Evolutionary conservation across 2,329 filamentous ascomycete species (phyloP).

Genomic region (Fusarium multiceps): DNA sequence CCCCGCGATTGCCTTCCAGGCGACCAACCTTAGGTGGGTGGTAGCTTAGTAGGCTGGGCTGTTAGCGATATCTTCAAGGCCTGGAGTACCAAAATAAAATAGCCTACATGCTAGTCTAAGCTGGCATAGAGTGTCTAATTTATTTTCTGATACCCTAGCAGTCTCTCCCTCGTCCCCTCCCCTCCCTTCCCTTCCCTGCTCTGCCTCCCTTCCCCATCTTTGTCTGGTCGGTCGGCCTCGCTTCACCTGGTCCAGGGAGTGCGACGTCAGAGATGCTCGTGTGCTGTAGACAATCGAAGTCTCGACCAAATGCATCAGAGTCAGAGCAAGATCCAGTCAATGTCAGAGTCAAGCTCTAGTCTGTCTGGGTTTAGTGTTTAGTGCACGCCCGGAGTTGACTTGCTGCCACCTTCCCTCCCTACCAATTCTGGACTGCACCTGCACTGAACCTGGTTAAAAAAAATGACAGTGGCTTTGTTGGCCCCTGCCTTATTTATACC

Average conservation of each 20-base stretch:
- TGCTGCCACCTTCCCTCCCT: slow-evolving; percentile 40
- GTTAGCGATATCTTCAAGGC: neutral
- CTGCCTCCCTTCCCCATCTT: neutral
- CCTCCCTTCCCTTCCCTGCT: neutral
- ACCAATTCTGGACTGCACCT: slow-evolving; percentile 34
- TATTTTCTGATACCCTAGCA: neutral
- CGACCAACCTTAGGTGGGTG: neutral
- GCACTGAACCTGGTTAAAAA: slow-evolving; percentile 15
- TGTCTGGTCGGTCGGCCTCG: neutral
- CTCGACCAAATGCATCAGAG: slow-evolving; percentile 50
- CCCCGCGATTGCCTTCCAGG: neutral
- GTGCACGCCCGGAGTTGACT: slow-evolving; percentile 44
- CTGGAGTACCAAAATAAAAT: neutral
- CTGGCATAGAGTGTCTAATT: neutral
- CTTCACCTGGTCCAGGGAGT: slow-evolving; percentile 32
- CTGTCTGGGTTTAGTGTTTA: slow-evolving; percentile 19
- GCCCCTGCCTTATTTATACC: slow-evolving; percentile 8
- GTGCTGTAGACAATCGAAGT: slow-evolving; percentile 41
- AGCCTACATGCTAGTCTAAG: neutral
- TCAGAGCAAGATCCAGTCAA: slow-evolving; percentile 17
- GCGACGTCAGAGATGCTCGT: slow-evolving; percentile 52
- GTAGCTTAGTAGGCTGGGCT: neutral
- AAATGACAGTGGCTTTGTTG: slow-evolving; percentile 4
- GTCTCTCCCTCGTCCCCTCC: neutral
- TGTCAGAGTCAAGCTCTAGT: neutral